phyloP scores from a whole-genome alignment of 2,329 filamentous ascomycete genomes.

The Fusarium sp. region DNA sequence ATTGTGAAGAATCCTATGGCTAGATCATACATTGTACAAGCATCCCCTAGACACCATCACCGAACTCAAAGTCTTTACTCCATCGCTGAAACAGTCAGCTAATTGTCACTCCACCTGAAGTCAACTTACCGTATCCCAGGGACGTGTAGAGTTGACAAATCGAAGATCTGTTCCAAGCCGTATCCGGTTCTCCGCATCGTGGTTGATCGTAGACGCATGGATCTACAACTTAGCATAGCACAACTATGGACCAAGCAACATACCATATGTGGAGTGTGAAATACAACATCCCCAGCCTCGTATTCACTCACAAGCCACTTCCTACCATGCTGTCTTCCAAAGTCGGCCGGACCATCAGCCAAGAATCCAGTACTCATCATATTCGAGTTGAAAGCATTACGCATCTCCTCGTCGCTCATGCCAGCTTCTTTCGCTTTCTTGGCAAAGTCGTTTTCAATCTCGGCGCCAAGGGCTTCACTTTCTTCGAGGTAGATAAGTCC shows the following conservation, averaged over 20 bases:
- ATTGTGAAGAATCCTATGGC: too few species aligned
- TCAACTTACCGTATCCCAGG: conserved; percentile 3
- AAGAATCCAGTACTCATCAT: conserved; percentile 71
- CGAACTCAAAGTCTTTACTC: conserved; percentile 12
- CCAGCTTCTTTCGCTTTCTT: conserved; percentile 63
- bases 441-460: conserved; percentile 65
- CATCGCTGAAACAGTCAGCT: conserved; percentile 1
- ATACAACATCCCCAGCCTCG: conserved; percentile 59
- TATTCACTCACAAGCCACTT: conserved; percentile 58
- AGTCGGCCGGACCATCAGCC: conserved; percentile 61
- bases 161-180: conserved; percentile 68
- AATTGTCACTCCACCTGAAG: accelerated
- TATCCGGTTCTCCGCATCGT: conserved; percentile 64
- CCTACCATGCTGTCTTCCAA: conserved; percentile 49
- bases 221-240: conserved; percentile 56
- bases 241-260: not conserved
- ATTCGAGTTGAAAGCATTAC: conserved; percentile 68
- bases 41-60: not conserved
- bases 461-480: conserved; percentile 56
- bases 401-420: conserved; percentile 65
- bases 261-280: conserved; percentile 56
- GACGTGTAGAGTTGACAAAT: conserved; percentile 56
- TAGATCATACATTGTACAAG: too few species aligned
- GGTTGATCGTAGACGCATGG: conserved; percentile 69
- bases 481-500: conserved; percentile 71